Evolutionary conservation across 2,329 filamentous ascomycete genomes (phyloP).

Genomic region (Phialophora macrospora): DNA sequence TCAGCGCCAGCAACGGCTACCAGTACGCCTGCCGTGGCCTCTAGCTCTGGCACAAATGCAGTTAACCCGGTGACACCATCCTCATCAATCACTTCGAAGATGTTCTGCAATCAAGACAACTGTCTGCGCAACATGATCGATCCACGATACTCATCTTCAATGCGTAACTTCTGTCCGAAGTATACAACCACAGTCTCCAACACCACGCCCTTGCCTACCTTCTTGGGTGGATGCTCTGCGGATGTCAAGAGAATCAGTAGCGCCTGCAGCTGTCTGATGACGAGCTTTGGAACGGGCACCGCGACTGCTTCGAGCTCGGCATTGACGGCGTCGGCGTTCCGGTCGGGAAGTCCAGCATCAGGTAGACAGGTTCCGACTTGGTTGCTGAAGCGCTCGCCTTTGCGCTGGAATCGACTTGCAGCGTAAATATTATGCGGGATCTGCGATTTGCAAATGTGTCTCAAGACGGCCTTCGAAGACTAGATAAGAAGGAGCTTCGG

Average conservation of each 20-base stretch:
- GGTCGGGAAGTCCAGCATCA: constrained; percentile 26
- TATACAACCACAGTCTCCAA: constrained; percentile 32
- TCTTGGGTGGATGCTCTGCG: constrained; percentile 24
- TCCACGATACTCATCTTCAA: constrained; percentile 24
- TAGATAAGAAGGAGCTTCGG: neutral
- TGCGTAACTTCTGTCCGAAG: constrained; percentile 24
- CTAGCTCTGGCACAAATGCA: constrained; percentile 15
- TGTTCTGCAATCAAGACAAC: constrained; percentile 34
- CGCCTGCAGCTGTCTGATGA: constrained; percentile 33
- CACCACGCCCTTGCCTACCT: constrained; percentile 44
- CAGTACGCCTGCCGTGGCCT: constrained; percentile 7
- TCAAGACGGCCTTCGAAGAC: neutral
- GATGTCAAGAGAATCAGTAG: constrained; percentile 31
- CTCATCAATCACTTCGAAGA: constrained; percentile 22
- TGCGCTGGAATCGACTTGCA: constrained; percentile 25
- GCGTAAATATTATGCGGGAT: neutral
- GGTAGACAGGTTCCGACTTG: constrained; percentile 25
- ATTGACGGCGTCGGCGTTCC: constrained; percentile 18
- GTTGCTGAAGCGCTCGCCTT: constrained; percentile 29
- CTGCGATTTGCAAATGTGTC: neutral
- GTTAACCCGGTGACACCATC: constrained; percentile 27
- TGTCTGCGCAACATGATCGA: constrained; percentile 36
- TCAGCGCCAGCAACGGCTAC: constrained; percentile 4
- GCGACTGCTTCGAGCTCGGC: constrained; percentile 25
- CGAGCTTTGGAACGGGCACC: constrained; percentile 24